phyloP scores from a whole-genome alignment of 2,329 filamentous ascomycete species.

The Nothopassalora personata region DNA sequence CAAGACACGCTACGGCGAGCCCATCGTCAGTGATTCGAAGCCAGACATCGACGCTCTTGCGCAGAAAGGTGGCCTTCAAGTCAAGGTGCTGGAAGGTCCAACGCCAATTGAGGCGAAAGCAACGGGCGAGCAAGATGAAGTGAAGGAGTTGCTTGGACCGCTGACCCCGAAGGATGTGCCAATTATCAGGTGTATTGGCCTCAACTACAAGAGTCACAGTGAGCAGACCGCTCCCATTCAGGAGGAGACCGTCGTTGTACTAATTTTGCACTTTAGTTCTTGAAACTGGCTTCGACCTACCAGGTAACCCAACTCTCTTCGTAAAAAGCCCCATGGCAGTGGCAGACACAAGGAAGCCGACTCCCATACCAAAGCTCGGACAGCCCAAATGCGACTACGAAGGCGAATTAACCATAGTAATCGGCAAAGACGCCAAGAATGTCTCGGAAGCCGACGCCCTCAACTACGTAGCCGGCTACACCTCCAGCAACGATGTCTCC shows the following conservation, averaged over 20 bases:
- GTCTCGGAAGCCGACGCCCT: slow-evolving; percentile 60
- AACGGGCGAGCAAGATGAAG: slow-evolving; percentile 49
- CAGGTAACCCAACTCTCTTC: slow-evolving; percentile 63
- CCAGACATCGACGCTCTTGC: slow-evolving; percentile 26
- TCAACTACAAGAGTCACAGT: slow-evolving; percentile 55
- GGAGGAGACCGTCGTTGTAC: background rate
- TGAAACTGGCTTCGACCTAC: slow-evolving; percentile 58
- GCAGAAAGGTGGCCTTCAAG: slow-evolving; percentile 43
- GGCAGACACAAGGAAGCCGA: slow-evolving; percentile 57
- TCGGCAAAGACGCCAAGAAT: slow-evolving; percentile 61
- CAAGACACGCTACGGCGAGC: slow-evolving; percentile 66
- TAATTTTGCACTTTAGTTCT: slow-evolving; percentile 18
- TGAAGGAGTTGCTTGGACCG: slow-evolving; percentile 51
- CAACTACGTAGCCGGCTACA: slow-evolving; percentile 67
- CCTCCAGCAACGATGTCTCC: slow-evolving; percentile 70
- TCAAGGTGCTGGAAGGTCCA: slow-evolving; percentile 47
- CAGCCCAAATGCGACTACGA: slow-evolving; percentile 71
- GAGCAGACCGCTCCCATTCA: slow-evolving; percentile 6
- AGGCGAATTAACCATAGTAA: slow-evolving; percentile 68
- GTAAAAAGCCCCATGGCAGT: slow-evolving; percentile 66
- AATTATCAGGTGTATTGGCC: slow-evolving; percentile 53
- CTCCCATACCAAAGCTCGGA: slow-evolving; percentile 60
- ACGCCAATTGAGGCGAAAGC: slow-evolving; percentile 42
- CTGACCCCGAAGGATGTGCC: slow-evolving; percentile 47
- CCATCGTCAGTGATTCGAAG: slow-evolving; percentile 43